phyloP scores from a whole-genome alignment of 148 eudicot species.

The Pouteria glomerata region DNA sequence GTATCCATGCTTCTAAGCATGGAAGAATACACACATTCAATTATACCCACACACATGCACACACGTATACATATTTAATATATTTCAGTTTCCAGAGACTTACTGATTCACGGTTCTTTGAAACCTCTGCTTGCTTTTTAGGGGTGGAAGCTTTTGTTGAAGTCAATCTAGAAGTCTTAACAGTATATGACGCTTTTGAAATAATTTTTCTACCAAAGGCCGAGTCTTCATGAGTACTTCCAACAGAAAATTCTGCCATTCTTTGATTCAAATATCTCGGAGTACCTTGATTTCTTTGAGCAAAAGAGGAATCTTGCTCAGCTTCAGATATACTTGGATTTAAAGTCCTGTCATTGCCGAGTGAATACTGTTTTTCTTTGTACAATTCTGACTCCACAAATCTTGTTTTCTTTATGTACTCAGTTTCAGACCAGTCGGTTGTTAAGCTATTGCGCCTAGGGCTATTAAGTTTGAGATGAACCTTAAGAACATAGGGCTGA shows the following conservation, averaged over 20 bases:
- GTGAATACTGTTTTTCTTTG: conserved; percentile 28
- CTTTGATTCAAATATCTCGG: conserved; percentile 38
- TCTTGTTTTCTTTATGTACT: conserved; percentile 59
- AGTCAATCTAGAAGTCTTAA: conserved; percentile 37
- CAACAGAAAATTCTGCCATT: conserved; percentile 43
- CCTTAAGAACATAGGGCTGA: conserved; percentile 72
- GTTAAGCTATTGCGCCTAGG: conserved; percentile 60
- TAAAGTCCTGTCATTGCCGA: conserved; percentile 51
- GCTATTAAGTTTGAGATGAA: conserved; percentile 64
- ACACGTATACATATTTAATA: neutral
- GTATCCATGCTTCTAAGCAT: no score
- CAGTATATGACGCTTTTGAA: conserved; percentile 34
- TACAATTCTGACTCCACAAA: conserved; percentile 47
- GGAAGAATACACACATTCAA: neutral
- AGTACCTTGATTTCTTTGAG: conserved; percentile 34
- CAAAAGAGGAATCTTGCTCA: conserved; percentile 46
- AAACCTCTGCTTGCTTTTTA: conserved; percentile 46
- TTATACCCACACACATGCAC: no score
- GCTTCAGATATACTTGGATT: conserved; percentile 76
- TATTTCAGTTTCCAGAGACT: conserved; percentile 11
- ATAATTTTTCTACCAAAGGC: conserved; percentile 27
- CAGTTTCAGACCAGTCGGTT: conserved; percentile 55
- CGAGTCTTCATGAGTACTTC: conserved; percentile 34
- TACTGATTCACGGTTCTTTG: conserved; percentile 59
- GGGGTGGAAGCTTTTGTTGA: conserved; percentile 43